phyloP scores from a whole-genome alignment of 768 basidiomycete species.

The Postia placenta region DNA sequence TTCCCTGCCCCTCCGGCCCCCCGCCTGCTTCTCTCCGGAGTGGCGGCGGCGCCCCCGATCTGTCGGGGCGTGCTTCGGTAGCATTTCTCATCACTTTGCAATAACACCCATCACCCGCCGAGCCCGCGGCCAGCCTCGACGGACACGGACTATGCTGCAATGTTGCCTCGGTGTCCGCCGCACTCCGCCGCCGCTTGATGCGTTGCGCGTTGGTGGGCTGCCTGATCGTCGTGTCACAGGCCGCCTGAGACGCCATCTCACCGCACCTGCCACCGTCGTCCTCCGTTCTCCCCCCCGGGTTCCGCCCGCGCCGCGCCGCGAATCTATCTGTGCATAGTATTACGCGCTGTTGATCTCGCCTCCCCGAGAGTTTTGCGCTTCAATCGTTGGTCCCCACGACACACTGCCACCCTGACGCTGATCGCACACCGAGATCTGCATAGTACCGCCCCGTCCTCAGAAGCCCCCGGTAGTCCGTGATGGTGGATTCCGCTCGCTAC shows the following conservation, averaged over 20 bases:
- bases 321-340: too few species aligned
- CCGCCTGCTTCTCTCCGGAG: background rate
- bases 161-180: background rate
- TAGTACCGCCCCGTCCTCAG: too few species aligned
- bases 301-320: too few species aligned
- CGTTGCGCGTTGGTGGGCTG: background rate
- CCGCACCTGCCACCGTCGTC: background rate
- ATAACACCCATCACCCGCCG: background rate
- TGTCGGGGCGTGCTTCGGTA: background rate
- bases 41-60: background rate
- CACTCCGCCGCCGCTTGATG: background rate
- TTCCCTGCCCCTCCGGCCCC: background rate
- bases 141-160: background rate
- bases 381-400: too few species aligned
- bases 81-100: background rate
- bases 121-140: too few species aligned
- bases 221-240: background rate
- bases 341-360: too few species aligned
- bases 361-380: too few species aligned
- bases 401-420: too few species aligned
- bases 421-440: too few species aligned
- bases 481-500: too few species aligned
- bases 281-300: too few species aligned
- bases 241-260: background rate
- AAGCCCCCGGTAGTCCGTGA: too few species aligned